Evolutionary conservation across 2,329 filamentous ascomycete genomes (phyloP).

Genomic region (Colletotrichum filicis): DNA sequence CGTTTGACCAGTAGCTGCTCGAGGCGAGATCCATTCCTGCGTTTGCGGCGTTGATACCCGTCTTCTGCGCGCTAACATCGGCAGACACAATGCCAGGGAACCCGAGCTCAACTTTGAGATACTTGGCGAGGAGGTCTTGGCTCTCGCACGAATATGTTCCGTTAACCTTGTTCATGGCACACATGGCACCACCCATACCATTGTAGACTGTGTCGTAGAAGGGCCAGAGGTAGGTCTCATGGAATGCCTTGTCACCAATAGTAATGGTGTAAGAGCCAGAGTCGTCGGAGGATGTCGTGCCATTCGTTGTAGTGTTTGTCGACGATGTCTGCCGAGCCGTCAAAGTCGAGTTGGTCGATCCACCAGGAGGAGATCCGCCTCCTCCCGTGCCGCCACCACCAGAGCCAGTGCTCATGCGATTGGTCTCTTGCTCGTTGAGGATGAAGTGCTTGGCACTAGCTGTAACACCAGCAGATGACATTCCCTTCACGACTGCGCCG

Average conservation of each 20-base stretch:
- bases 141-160: constrained; percentile 40
- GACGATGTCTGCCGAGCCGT: constrained; percentile 73
- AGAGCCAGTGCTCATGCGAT: constrained; percentile 44
- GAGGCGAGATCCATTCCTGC: constrained; percentile 50
- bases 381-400: constrained; percentile 53
- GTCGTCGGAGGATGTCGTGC: constrained; percentile 60
- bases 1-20: constrained; percentile 61
- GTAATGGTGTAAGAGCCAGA: constrained; percentile 41
- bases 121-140: constrained; percentile 35
- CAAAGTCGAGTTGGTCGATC: not conserved
- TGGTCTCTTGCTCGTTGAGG: constrained; percentile 70
- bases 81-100: constrained; percentile 39
- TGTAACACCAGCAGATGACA: not conserved
- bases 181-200: constrained; percentile 40
- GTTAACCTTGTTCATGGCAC: constrained; percentile 41
- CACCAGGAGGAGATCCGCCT: constrained; percentile 51
- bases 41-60: constrained; percentile 40
- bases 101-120: constrained; percentile 43
- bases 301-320: constrained; percentile 66
- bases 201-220: constrained; percentile 37
- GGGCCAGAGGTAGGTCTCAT: constrained; percentile 41
- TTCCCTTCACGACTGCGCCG: constrained; percentile 16
- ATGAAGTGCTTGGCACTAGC: constrained; percentile 65
- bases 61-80: constrained; percentile 37
- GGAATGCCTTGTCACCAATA: constrained; percentile 39